Evolutionary conservation across 2,329 filamentous ascomycete species (phyloP).

Genomic region (Monosporascus sp.): DNA sequence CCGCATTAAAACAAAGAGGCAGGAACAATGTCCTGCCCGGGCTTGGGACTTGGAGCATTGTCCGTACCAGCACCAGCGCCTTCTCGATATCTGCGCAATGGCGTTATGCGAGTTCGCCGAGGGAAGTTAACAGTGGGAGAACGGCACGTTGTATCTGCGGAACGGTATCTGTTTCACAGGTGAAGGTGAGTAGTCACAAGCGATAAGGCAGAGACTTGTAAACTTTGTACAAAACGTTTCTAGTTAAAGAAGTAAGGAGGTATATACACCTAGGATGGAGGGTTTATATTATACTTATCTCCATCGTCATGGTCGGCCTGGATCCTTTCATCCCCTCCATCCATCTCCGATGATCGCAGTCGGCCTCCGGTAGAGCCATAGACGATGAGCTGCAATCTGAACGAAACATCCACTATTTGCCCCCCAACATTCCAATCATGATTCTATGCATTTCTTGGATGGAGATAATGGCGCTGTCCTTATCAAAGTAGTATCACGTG

Average conservation of each 20-base stretch:
- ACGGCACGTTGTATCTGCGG: no score
- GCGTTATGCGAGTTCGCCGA: no score
- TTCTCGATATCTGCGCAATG: background rate
- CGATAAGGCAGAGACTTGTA: no score
- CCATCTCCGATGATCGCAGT: slow-evolving; percentile 23
- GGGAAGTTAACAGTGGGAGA: no score
- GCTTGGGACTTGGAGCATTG: slow-evolving; percentile 17
- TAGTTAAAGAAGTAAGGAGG: no score
- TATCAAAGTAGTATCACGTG: slow-evolving; percentile 21
- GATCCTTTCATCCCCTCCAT: slow-evolving; percentile 5
- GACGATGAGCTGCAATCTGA: slow-evolving; percentile 3
- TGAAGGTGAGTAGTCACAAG: no score
- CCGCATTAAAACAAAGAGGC: slow-evolving; percentile 11
- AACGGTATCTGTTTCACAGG: no score
- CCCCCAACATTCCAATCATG: background rate
- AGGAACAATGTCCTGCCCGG: slow-evolving; percentile 18
- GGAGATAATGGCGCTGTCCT: background rate
- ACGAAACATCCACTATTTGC: background rate
- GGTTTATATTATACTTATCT: slow-evolving; percentile 10
- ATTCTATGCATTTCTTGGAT: background rate
- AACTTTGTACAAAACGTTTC: no score
- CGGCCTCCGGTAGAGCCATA: slow-evolving; percentile 6
- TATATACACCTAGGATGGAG: background rate
- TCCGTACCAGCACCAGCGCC: slow-evolving; percentile 2
- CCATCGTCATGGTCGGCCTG: slow-evolving; percentile 4